phyloP scores from a whole-genome alignment of 306 rosid species.

The Fragaria iinumae region DNA sequence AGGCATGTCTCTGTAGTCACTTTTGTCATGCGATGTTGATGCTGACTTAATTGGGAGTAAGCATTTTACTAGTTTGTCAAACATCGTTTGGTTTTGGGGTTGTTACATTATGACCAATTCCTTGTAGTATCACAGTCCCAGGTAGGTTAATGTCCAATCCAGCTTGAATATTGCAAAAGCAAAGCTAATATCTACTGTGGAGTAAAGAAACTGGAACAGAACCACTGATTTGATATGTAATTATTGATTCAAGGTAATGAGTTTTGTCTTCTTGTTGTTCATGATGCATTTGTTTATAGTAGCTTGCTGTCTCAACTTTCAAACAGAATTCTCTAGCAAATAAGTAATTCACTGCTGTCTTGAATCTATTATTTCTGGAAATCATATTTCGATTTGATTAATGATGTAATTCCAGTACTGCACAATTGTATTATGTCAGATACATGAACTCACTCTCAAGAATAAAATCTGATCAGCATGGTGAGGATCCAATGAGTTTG shows the following conservation, averaged over 20 bases:
- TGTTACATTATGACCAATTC: conserved; percentile 3
- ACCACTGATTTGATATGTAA: not conserved
- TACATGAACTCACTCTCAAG: conserved; percentile 38
- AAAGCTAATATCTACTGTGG: not conserved
- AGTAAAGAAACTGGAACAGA: not conserved
- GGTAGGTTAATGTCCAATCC: conserved; percentile 12
- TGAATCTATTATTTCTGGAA: not conserved
- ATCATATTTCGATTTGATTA: not conserved
- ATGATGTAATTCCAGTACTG: conserved; percentile 26
- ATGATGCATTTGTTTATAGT: conserved; percentile 11
- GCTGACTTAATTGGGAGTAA: not conserved
- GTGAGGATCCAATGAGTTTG: conserved; percentile 43
- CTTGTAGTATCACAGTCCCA: conserved; percentile 10
- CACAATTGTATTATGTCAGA: conserved; percentile 34
- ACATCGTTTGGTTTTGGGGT: not conserved
- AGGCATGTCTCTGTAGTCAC: not conserved
- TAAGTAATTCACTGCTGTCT: not conserved
- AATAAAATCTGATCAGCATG: conserved; percentile 24
- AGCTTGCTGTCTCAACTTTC: conserved; percentile 4
- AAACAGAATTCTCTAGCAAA: conserved; percentile 11
- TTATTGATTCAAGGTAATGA: conserved; percentile 11
- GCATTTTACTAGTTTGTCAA: not conserved
- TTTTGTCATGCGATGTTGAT: not conserved
- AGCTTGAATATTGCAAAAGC: conserved; percentile 4
- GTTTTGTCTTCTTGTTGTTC: conserved; percentile 29